Conservation (phyloP, 1,139 yeast genomes). For the Nakaseomyces uthaithaninus region DNA sequence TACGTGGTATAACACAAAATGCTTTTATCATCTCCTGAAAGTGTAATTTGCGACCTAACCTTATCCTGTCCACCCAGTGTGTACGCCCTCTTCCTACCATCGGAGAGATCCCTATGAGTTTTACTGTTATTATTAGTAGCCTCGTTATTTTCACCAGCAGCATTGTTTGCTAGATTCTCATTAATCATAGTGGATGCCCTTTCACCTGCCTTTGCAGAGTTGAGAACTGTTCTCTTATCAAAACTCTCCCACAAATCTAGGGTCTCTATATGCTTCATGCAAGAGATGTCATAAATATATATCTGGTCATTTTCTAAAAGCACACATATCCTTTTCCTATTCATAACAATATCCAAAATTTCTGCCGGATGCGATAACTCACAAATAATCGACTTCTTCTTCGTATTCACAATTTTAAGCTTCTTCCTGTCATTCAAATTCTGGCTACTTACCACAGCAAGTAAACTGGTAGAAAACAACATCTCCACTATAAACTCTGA, state of each 20-base stretch:
- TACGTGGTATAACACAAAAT: slow-evolving; percentile 27
- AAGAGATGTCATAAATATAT: slow-evolving; percentile 63
- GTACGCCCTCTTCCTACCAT: slow-evolving; percentile 11
- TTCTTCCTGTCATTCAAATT: slow-evolving; percentile 36
- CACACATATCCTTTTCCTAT: slow-evolving; percentile 57
- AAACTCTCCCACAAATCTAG: slow-evolving; percentile 35
- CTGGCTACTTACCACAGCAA: slow-evolving; percentile 49
- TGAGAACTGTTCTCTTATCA: slow-evolving; percentile 7
- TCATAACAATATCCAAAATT: slow-evolving; percentile 54
- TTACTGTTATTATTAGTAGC: background rate
- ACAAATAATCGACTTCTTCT: slow-evolving; percentile 36
- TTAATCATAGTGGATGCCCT: slow-evolving; percentile 7
- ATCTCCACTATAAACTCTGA: slow-evolving; percentile 43
- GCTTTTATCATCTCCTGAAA: slow-evolving; percentile 29
- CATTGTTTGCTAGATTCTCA: slow-evolving; percentile 1
- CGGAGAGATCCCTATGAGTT: background rate
- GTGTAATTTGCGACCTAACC: slow-evolving; percentile 20
- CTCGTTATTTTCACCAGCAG: background rate
- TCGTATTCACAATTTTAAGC: slow-evolving; percentile 57
- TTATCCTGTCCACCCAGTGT: slow-evolving; percentile 12
- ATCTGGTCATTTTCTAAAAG: slow-evolving; percentile 54
- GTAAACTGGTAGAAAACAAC: slow-evolving; percentile 62
- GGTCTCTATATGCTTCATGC: slow-evolving; percentile 59
- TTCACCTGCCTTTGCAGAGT: slow-evolving; percentile 1
- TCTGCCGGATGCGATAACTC: slow-evolving; percentile 60